Evolutionary conservation across 495 filamentous ascomycete species (phyloP).

Genomic region (Neurospora intermedia): DNA sequence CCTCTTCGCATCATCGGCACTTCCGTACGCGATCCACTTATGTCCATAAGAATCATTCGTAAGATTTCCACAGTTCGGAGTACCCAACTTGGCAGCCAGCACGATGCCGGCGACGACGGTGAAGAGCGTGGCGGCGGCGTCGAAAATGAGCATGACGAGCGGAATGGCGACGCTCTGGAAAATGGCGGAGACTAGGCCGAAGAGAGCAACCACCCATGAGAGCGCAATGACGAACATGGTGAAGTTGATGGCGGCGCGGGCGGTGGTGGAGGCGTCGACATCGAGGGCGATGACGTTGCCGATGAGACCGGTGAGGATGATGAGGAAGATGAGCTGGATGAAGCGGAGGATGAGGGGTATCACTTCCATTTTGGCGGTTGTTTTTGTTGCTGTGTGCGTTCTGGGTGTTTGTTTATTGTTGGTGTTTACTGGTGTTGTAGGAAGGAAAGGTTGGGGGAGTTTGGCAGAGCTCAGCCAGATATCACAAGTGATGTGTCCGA

Average conservation of each 20-base stretch:
- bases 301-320: conserved; percentile 37
- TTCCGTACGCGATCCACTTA: conserved; percentile 39
- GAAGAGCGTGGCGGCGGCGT: conserved; percentile 31
- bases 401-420: neutral
- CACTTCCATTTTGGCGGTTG: conserved; percentile 24
- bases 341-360: conserved; percentile 28
- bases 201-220: conserved; percentile 31
- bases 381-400: neutral
- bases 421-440: neutral
- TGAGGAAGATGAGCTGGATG: conserved; percentile 30
- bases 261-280: conserved; percentile 21
- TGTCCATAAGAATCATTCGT: neutral
- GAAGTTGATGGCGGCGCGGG: conserved; percentile 37
- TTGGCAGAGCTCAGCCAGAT: neutral
- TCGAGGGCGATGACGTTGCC: conserved; percentile 40
- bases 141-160: conserved; percentile 25
- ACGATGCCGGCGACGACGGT: conserved; percentile 36
- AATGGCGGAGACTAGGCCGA: conserved; percentile 24
- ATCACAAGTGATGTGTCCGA: neutral
- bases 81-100: conserved; percentile 35
- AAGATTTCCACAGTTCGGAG: conserved; percentile 29
- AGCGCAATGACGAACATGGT: conserved; percentile 38
- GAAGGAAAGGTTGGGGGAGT: neutral
- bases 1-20: conserved; percentile 30
- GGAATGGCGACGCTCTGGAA: conserved; percentile 25